Percentiles rank a stretch among this genome's conserved stretches.
Conservation (phyloP, 495 filamentous ascomycete genomes). For the Penicillium steckii region DNA sequence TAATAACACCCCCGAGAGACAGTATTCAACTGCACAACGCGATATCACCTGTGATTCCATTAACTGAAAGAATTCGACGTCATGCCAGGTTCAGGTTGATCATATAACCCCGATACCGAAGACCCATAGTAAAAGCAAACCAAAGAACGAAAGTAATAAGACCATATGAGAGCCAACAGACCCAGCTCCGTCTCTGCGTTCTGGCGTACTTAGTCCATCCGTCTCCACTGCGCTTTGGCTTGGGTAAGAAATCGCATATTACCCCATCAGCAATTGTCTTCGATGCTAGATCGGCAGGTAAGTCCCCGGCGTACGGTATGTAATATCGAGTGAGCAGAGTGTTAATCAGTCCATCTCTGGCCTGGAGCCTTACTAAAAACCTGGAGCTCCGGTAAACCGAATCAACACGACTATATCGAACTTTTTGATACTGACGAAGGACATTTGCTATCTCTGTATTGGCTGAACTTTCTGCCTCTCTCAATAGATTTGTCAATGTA, state of each 20-base stretch:
- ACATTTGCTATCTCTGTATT: not conserved
- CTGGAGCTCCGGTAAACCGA: not conserved
- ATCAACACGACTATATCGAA: constrained; percentile 1
- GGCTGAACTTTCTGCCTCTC: not conserved
- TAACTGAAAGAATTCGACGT: too few species aligned
- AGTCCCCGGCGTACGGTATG: constrained; percentile 1
- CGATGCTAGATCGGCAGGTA: constrained; percentile 3
- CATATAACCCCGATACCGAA: too few species aligned
- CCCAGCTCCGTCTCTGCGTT: not conserved
- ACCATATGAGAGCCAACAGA: too few species aligned
- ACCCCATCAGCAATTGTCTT: constrained; percentile 2
- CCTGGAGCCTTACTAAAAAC: constrained; percentile 3
- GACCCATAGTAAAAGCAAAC: too few species aligned
- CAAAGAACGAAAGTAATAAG: too few species aligned
- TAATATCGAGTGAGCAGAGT: not conserved
- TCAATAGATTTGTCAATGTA: constrained; percentile 8
- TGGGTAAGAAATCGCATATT: not conserved
- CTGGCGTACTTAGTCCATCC: not conserved
- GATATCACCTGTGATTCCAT: too few species aligned
- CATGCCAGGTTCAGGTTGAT: too few species aligned
- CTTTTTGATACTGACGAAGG: not conserved
- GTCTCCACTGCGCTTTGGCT: not conserved
- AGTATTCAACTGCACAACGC: too few species aligned
- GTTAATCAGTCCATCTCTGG: constrained; percentile 1
- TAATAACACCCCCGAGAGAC: too few species aligned